Evolutionary conservation across 768 basidiomycete species (phyloP).

Genomic region (Coprinellus micaceus): DNA sequence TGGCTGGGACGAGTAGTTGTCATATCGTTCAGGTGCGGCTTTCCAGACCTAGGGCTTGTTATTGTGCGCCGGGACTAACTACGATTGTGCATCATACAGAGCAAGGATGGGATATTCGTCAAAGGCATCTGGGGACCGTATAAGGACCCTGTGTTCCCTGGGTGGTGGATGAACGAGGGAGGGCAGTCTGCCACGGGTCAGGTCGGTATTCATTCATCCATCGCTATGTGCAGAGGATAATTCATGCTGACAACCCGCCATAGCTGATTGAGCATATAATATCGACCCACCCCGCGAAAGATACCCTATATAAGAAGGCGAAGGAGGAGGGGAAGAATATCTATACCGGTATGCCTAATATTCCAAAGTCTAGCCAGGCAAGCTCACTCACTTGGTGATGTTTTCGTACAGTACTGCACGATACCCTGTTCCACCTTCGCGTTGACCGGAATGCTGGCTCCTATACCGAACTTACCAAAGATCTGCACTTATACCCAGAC

Average conservation of each 20-base stretch:
- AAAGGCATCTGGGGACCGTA: conserved; percentile 93
- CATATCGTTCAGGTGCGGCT: conserved; percentile 77
- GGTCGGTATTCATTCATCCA: conserved; percentile 32
- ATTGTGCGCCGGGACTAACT: background rate
- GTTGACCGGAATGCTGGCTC: conserved; percentile 51
- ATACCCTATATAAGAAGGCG: conserved; percentile 60
- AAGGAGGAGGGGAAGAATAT: conserved; percentile 57
- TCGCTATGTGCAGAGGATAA: background rate
- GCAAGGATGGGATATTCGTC: conserved; percentile 79
- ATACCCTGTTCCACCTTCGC: conserved; percentile 65
- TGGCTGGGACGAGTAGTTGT: conserved; percentile 96
- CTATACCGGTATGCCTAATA: conserved; percentile 43
- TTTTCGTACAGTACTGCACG: conserved; percentile 80
- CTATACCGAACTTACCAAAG: conserved; percentile 82
- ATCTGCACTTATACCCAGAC: conserved; percentile 94
- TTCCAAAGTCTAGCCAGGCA: no score
- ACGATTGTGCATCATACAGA: no score
- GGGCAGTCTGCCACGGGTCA: conserved; percentile 99
- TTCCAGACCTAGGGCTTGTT: no score
- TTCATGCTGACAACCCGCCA: background rate
- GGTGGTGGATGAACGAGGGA: conserved; percentile 99
- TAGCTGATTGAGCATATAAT: conserved; percentile 93
- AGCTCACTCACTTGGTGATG: no score
- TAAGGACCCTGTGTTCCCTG: conserved; percentile 84
- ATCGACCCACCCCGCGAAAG: conserved; percentile 85